A percentile compares a stretch with the other conserved stretches of the same genome.
phyloP scores from a whole-genome alignment of 1,284 basidiomycete species.

The Sporisorium reilianum region DNA sequence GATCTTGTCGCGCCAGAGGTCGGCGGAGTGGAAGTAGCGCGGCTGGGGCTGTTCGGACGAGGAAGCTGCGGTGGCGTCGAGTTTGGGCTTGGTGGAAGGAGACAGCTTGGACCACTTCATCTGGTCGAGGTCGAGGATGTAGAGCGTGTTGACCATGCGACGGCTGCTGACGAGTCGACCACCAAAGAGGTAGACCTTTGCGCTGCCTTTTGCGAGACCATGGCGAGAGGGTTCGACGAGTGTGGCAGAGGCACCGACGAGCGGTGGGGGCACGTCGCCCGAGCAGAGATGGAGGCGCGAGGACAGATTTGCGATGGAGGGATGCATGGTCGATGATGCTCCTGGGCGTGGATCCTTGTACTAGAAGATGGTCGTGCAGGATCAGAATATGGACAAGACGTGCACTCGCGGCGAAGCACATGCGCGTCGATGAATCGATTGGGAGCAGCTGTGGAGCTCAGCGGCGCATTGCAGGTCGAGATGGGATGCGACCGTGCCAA shows the following conservation, averaged over 20 bases:
- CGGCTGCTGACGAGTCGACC: conserved; percentile 63
- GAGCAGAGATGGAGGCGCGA: conserved; percentile 50
- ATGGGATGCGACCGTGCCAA: conserved; percentile 1
- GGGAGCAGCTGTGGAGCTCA: background rate
- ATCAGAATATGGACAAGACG: too few relatives aligned
- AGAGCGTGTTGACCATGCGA: conserved; percentile 62
- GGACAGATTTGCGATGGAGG: conserved; percentile 48
- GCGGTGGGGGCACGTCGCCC: conserved; percentile 61
- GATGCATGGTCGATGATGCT: conserved; percentile 39
- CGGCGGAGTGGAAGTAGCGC: conserved; percentile 65
- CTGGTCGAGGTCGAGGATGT: conserved; percentile 55
- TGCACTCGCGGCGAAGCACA: background rate
- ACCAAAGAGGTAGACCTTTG: conserved; percentile 60
- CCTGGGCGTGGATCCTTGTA: background rate
- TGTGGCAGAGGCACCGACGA: conserved; percentile 62
- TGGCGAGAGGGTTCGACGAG: conserved; percentile 46
- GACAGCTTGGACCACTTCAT: conserved; percentile 50
- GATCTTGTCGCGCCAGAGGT: conserved; percentile 62
- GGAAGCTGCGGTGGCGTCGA: conserved; percentile 6
- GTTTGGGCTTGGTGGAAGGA: conserved; percentile 14
- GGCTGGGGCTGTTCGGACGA: conserved; percentile 44
- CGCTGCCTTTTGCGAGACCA: conserved; percentile 8
- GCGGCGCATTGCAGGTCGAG: conserved; percentile 3
- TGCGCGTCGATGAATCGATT: conserved; percentile 2
- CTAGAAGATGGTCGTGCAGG: too few relatives aligned